Evolutionary conservation across 139 green algal species (phyloP).

Genomic region (Axilococcus clingmanii): DNA sequence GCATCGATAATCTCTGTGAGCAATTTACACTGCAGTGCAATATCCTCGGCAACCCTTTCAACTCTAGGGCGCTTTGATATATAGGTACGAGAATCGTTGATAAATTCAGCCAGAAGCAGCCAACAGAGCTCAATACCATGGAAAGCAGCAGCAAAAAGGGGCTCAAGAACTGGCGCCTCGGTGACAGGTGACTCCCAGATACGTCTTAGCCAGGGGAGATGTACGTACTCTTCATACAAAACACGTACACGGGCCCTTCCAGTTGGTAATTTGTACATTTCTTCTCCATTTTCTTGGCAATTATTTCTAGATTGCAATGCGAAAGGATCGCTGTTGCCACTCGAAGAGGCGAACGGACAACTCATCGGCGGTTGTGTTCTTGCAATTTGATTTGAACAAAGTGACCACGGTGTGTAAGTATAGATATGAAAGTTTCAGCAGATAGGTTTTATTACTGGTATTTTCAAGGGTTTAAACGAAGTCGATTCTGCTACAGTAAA

Average conservation of each 20-base stretch:
- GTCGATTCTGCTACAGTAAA: no score
- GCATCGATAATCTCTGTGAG: conserved; percentile 24
- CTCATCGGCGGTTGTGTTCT: no score
- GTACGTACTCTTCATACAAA: conserved; percentile 39
- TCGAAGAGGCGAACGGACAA: no score
- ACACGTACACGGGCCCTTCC: conserved; percentile 15
- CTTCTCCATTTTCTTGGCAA: no score
- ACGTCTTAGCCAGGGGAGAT: conserved; percentile 19
- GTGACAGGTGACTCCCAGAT: conserved; percentile 31
- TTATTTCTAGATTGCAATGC: no score
- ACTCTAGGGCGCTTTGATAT: conserved; percentile 35
- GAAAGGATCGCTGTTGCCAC: no score
- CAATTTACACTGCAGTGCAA: conserved; percentile 14
- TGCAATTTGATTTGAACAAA: no score
- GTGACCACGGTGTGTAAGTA: no score
- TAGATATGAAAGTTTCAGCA: no score
- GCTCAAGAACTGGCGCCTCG: conserved; percentile 31
- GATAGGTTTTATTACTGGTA: no score
- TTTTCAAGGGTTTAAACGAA: no score
- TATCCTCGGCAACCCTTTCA: conserved; percentile 32
- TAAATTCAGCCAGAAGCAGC: conserved; percentile 36
- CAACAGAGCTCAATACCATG: conserved; percentile 43
- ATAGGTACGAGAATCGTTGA: conserved; percentile 33
- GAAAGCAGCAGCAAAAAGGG: conserved; percentile 31
- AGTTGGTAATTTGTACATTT: no score